A percentile compares a stretch with the other conserved stretches of the same genome.
Conservation (phyloP, 2,329 filamentous ascomycete species). For the Didymella sp. region DNA sequence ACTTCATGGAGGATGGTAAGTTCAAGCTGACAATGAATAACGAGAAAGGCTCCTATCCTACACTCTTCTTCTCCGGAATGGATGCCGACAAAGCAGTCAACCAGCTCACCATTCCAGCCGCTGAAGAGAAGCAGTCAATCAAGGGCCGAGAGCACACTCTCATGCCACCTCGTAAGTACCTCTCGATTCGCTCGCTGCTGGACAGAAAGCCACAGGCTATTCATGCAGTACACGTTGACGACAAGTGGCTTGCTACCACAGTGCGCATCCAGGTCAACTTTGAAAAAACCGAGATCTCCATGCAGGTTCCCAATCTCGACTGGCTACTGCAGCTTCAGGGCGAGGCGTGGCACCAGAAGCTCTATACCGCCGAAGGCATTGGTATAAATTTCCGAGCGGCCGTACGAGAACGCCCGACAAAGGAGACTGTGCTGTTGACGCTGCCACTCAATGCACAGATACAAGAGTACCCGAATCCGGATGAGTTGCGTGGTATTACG, state of each 20-base stretch:
- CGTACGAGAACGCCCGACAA: neutral
- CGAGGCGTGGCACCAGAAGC: neutral
- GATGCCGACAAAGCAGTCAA: neutral
- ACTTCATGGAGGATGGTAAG: neutral
- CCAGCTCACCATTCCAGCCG: conserved; percentile 7
- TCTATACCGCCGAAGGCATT: neutral
- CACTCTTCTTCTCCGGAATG: conserved; percentile 6
- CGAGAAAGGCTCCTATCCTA: neutral
- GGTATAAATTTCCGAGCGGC: neutral
- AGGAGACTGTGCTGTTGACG: neutral
- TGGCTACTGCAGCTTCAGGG: conserved; percentile 1
- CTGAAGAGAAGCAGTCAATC: neutral
- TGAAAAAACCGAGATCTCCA: neutral
- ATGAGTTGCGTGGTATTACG: neutral
- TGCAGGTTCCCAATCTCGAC: conserved; percentile 12
- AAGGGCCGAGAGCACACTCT: neutral
- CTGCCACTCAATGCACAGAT: conserved; percentile 1
- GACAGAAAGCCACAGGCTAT: conserved; percentile 4
- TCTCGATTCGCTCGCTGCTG: conserved; percentile 7
- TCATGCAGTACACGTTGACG: neutral
- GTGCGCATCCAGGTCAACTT: conserved; percentile 12
- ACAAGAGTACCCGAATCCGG: neutral
- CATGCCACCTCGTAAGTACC: conserved; percentile 1
- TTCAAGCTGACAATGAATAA: conserved; percentile 5
- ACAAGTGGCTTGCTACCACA: conserved; percentile 9